Evolutionary conservation across 2,329 filamentous ascomycete species (phyloP), one percentile per base, ranked within the genome.

Genomic region (Erysiphe neolycopersici): DNA sequence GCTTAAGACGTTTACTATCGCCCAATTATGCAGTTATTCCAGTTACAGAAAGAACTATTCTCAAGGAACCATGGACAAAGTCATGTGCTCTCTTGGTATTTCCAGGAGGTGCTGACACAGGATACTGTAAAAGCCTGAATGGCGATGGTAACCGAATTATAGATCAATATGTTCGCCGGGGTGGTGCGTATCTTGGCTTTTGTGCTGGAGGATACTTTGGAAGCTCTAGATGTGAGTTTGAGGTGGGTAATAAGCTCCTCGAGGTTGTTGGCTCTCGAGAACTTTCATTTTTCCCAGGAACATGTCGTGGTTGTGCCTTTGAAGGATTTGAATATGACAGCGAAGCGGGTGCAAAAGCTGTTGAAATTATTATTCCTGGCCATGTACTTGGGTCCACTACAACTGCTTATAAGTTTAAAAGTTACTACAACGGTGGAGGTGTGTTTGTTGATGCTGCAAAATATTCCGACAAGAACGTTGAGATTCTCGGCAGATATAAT

Each of bases 131-230:
- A 26, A 75, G 73, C 2, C 68, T 98, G 49, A 89, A 95, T 58
- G 89, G 89, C 32, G 67, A 74, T 43, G 89, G 87, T 1, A 98
- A 95, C 59, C 69, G 78, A 32, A 70, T 72, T 50, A 94, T 98
- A 58, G 65, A 68, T 44, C 77, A 87, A 51, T 98, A 79, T 54
- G 82, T 98, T 42, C 79, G 83, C 46, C 68, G 72, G 29, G 89
- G 89, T 26, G 89, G 89, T 14, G 66, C 71, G 0, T 98, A 89
- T 56, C 68, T 98, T 1, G 89, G 89, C 0, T 76, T 98, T 53
- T 98, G 89, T 57, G 89, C 89, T 2, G 89, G 89, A 5, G 89
- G 79, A 11, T 98, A 98, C 61, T 98, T 93, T 54, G 89, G 79
- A 18, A 75, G 69, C 50, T 65, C 67, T 35, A 68, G 67, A 48